Conservation (phyloP, 2,329 filamentous ascomycete species). For the Chaetomiaceae sp. region DNA sequence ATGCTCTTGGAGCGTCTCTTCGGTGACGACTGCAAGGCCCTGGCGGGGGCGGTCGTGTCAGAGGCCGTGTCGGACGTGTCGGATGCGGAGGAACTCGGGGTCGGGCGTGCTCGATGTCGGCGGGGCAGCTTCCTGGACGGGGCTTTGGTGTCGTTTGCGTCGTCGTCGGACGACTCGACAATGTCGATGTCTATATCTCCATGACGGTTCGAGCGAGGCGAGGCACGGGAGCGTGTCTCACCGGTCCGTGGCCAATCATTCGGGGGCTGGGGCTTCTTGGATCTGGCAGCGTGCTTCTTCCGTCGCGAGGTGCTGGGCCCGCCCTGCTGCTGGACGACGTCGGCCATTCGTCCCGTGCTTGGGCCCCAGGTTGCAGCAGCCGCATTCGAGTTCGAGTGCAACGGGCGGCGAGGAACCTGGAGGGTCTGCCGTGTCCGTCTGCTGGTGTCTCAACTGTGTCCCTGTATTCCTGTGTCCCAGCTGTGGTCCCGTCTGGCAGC, state of each 20-base stretch:
- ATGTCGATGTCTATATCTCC: conserved; percentile 25
- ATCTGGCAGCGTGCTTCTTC: conserved; percentile 24
- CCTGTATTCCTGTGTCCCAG: not conserved
- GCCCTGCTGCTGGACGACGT: conserved; percentile 25
- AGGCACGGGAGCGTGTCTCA: conserved; percentile 24
- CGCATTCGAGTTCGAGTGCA: conserved; percentile 6
- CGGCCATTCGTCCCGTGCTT: conserved; percentile 29
- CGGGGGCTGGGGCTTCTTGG: conserved; percentile 22
- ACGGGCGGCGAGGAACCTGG: conserved; percentile 9
- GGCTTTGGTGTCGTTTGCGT: conserved; percentile 15
- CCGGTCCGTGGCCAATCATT: conserved; percentile 30
- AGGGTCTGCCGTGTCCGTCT: not conserved
- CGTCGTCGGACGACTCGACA: conserved; percentile 23
- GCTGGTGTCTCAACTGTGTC: not conserved
- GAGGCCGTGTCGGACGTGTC: conserved; percentile 15
- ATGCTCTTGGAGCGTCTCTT: conserved; percentile 27
- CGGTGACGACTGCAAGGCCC: conserved; percentile 11
- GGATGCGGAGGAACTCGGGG: conserved; percentile 16
- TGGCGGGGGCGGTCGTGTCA: conserved; percentile 19
- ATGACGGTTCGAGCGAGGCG: conserved; percentile 30
- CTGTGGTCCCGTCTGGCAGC: conserved; percentile 10
- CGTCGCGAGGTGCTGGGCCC: conserved; percentile 27
- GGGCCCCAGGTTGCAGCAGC: conserved; percentile 7
- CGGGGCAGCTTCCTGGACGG: conserved; percentile 16
- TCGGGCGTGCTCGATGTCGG: conserved; percentile 17